phyloP scores from a whole-genome alignment of 805 yeast genomes.

The Yarrowia hollandica region DNA sequence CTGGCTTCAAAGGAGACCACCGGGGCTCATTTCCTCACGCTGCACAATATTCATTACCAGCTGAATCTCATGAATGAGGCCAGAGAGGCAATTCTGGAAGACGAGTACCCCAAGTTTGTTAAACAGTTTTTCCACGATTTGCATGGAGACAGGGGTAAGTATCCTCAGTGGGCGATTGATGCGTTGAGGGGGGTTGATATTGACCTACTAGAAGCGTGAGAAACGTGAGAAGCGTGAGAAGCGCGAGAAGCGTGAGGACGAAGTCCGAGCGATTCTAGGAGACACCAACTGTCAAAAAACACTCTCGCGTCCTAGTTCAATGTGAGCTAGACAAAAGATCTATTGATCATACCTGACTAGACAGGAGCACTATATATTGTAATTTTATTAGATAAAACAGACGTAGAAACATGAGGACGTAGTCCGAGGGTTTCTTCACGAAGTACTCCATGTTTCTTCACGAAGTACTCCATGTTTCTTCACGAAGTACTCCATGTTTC shows the following conservation, averaged over 20 bases:
- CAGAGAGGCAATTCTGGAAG: slow-evolving; percentile 44
- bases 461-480: too few species aligned
- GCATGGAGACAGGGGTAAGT: slow-evolving; percentile 41
- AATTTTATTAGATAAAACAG: too few species aligned
- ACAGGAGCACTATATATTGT: too few species aligned
- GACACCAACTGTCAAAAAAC: too few species aligned
- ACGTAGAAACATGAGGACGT: too few species aligned
- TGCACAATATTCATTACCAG: slow-evolving; percentile 49
- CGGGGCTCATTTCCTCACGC: slow-evolving; percentile 48
- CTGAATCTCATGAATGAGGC: slow-evolving; percentile 46
- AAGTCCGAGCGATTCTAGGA: neutral
- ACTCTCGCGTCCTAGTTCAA: too few species aligned
- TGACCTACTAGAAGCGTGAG: slow-evolving; percentile 34
- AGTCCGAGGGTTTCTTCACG: too few species aligned
- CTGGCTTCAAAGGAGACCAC: slow-evolving; percentile 47
- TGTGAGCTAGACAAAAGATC: too few species aligned
- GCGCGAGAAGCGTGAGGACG: neutral
- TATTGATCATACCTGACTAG: too few species aligned
- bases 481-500: too few species aligned
- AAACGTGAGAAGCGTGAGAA: too few species aligned
- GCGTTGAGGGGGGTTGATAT: slow-evolving; percentile 45
- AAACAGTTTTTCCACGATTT: slow-evolving; percentile 41
- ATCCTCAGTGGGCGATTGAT: slow-evolving; percentile 48
- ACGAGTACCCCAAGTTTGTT: slow-evolving; percentile 44
- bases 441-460: too few species aligned